Conservation (phyloP, 768 basidiomycete species). For the Agaricus blazei region DNA sequence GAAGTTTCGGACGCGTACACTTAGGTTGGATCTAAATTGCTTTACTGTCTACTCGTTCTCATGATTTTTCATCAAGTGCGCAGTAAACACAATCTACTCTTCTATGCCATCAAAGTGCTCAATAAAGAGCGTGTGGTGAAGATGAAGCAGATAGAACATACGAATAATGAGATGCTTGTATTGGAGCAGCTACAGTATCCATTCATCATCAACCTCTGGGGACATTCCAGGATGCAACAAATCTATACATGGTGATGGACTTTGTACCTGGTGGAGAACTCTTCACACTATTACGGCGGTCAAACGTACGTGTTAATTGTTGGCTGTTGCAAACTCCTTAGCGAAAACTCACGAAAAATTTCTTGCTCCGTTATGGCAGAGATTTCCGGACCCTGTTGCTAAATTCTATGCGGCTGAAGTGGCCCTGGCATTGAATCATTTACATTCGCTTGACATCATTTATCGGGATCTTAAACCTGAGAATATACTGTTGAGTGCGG, state of each 20-base stretch:
- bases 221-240: slow-evolving; percentile 84
- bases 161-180: slow-evolving; percentile 90
- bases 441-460: slow-evolving; percentile 84
- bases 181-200: slow-evolving; percentile 83
- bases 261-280: slow-evolving; percentile 96
- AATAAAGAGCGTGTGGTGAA: slow-evolving; percentile 89
- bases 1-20: slow-evolving; percentile 97
- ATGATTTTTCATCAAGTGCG: slow-evolving; percentile 48
- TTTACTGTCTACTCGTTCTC: slow-evolving; percentile 8
- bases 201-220: slow-evolving; percentile 96
- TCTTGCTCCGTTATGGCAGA: slow-evolving; percentile 33
- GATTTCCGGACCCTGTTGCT: slow-evolving; percentile 95
- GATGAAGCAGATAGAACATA: slow-evolving; percentile 96
- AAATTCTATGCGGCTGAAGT: slow-evolving; percentile 98
- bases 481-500: slow-evolving; percentile 88
- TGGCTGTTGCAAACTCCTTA: slow-evolving; percentile 13
- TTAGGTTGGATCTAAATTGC: slow-evolving; percentile 46
- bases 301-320: slow-evolving; percentile 55
- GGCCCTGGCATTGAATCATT: slow-evolving; percentile 84
- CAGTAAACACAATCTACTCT: slow-evolving; percentile 91
- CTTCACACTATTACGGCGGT: slow-evolving; percentile 87
- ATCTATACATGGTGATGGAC: slow-evolving; percentile 98
- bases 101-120: slow-evolving; percentile 94
- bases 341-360: background rate
- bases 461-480: slow-evolving; percentile 99